Percentiles rank a stretch among this genome's conserved stretches.
phyloP scores from a whole-genome alignment of 1,284 basidiomycete genomes.

The Cutaneotrichosporon cutaneum region DNA sequence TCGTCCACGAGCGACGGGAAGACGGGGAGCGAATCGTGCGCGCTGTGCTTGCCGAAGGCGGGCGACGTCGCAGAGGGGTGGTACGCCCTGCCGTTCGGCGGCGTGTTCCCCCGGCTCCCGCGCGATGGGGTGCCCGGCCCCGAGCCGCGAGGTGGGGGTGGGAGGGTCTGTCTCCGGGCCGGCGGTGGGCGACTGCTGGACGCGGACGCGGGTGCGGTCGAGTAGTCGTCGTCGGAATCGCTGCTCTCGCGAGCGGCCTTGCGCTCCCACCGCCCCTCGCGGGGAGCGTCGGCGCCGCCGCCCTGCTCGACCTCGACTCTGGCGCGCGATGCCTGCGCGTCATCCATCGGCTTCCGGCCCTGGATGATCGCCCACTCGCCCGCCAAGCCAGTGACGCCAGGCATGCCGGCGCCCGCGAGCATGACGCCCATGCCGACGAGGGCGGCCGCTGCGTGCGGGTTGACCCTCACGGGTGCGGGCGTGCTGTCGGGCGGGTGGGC shows the following conservation, averaged over 20 bases:
- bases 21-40: slow-evolving; percentile 15
- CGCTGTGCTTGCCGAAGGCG: slow-evolving; percentile 1
- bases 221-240: slow-evolving; percentile 55
- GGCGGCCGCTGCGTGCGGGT: slow-evolving; percentile 68
- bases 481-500: slow-evolving; percentile 1
- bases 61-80: slow-evolving; percentile 14
- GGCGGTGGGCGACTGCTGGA: neutral
- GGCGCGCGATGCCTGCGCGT: slow-evolving; percentile 36
- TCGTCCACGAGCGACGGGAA: slow-evolving; percentile 8
- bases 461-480: slow-evolving; percentile 60
- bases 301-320: slow-evolving; percentile 46
- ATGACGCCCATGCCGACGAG: slow-evolving; percentile 83
- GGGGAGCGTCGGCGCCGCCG: slow-evolving; percentile 48
- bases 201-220: slow-evolving; percentile 2
- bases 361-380: slow-evolving; percentile 88
- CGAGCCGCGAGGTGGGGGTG: slow-evolving; percentile 10
- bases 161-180: slow-evolving; percentile 7
- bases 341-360: slow-evolving; percentile 58
- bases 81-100: slow-evolving; percentile 13
- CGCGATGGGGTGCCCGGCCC: neutral
- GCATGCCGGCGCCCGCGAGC: slow-evolving; percentile 74
- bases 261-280: slow-evolving; percentile 15
- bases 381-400: slow-evolving; percentile 66
- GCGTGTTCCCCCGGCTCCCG: slow-evolving; percentile 13
- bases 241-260: slow-evolving; percentile 21